Evolutionary conservation across 306 rosid species (phyloP).

Genomic region (Gastrolobium bilobum): DNA sequence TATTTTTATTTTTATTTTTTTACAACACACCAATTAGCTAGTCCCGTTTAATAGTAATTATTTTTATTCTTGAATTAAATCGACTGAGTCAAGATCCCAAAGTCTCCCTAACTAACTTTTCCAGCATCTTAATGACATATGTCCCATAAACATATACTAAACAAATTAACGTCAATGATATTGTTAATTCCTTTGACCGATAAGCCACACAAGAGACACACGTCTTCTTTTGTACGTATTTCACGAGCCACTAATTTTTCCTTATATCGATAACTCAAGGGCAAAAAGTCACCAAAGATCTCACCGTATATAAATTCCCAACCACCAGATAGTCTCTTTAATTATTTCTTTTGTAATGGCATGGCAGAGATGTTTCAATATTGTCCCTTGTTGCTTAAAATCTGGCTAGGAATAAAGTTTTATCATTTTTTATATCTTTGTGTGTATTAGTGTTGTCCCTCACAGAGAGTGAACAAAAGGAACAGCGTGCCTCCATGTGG

Average conservation of each 20-base stretch:
- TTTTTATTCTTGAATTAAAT: neutral
- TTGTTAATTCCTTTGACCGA: conserved; percentile 47
- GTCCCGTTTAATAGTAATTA: neutral
- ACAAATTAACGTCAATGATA: conserved; percentile 32
- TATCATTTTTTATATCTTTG: neutral
- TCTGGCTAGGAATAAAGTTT: conserved; percentile 31
- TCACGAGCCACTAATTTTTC: neutral
- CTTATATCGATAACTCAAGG: neutral
- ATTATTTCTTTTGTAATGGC: neutral
- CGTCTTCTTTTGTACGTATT: neutral
- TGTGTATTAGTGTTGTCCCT: conserved; percentile 22
- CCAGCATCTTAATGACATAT: conserved; percentile 43
- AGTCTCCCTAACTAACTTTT: conserved; percentile 36
- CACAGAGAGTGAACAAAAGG: conserved; percentile 40
- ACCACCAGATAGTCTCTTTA: conserved; percentile 1
- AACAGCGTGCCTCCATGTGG: conserved; percentile 53
- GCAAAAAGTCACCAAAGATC: conserved; percentile 26
- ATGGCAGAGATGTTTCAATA: conserved; percentile 37
- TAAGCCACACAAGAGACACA: neutral
- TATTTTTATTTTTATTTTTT: neutral
- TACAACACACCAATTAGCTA: neutral
- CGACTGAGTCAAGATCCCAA: conserved; percentile 24
- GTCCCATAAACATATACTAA: conserved; percentile 33
- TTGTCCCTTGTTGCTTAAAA: conserved; percentile 42
- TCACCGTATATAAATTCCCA: conserved; percentile 28